Conservation (phyloP, 176 grass and related monocot species). For the Eleusine coracana region DNA sequence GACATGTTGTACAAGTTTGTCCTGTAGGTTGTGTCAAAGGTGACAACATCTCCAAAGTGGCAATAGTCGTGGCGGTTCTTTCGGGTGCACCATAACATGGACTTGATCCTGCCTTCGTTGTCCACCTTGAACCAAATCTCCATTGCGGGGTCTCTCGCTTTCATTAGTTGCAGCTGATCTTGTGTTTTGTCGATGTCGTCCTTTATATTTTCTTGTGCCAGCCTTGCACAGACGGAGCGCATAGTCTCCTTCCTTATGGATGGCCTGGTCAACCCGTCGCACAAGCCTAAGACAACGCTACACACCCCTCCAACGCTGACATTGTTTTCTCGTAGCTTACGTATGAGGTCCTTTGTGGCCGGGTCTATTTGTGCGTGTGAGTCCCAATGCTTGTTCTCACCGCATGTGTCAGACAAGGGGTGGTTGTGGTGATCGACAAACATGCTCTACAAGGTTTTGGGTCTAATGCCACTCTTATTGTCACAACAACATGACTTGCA, state of each 20-base stretch:
- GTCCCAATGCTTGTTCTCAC: too few species aligned
- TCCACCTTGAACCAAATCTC: not conserved
- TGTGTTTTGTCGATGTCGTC: not conserved
- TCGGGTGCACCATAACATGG: not conserved
- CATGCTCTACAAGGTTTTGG: too few species aligned
- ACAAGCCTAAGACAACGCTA: too few species aligned
- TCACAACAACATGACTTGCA: too few species aligned
- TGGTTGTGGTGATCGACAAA: too few species aligned
- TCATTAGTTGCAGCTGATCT: accelerated
- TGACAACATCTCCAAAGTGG: not conserved
- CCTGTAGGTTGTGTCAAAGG: not conserved
- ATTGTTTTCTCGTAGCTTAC: too few species aligned
- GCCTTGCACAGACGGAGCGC: not conserved
- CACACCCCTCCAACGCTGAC: too few species aligned
- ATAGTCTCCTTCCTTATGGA: not conserved
- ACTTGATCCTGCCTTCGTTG: not conserved
- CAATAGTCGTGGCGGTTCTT: not conserved
- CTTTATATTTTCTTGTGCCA: not conserved
- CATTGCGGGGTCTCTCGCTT: not conserved
- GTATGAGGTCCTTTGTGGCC: too few species aligned
- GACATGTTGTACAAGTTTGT: not conserved
- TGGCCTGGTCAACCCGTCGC: too few species aligned
- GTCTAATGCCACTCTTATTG: too few species aligned
- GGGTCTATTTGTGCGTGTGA: too few species aligned
- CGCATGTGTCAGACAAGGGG: too few species aligned